A percentile compares a stretch with the other conserved stretches of the same genome.
Conservation (phyloP, 352 stramenopile genomes). For the Pythium plurisporium region DNA sequence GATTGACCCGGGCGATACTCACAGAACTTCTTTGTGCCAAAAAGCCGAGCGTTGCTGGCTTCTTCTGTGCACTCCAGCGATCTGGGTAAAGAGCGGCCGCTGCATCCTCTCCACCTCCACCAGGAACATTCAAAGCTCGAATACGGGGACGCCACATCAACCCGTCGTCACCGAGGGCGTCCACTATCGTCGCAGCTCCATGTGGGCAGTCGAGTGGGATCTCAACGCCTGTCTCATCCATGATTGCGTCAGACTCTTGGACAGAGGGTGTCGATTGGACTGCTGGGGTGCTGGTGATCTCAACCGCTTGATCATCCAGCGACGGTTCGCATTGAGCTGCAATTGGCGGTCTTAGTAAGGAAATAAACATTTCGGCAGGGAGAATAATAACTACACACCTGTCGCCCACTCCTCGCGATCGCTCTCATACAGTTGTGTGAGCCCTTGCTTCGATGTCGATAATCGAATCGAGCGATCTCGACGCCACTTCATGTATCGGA, state of each 20-base stretch:
- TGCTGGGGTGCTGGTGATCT: too few species aligned
- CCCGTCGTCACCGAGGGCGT: slow-evolving; percentile 2
- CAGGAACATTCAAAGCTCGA: slow-evolving; percentile 10
- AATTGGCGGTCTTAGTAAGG: too few species aligned
- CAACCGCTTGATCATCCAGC: not conserved
- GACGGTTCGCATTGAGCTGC: too few species aligned
- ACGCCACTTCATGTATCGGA: slow-evolving; percentile 57
- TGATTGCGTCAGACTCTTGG: slow-evolving; percentile 4
- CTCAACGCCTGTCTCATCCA: not conserved
- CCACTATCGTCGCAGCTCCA: not conserved
- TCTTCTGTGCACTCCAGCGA: not conserved
- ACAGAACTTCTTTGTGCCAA: not conserved
- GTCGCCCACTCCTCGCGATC: slow-evolving; percentile 28
- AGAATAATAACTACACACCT: slow-evolving; percentile 17
- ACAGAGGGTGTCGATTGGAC: not conserved
- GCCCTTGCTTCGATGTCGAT: slow-evolving; percentile 28
- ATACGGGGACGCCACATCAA: slow-evolving; percentile 17
- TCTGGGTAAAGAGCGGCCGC: slow-evolving; percentile 9
- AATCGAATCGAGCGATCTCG: slow-evolving; percentile 42
- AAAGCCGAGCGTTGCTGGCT: not conserved
- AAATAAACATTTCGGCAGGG: not conserved
- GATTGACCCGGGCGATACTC: not conserved
- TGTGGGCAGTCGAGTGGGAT: not conserved
- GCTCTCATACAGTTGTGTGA: slow-evolving; percentile 24
- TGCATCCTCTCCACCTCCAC: slow-evolving; percentile 16